Evolutionary conservation across 1,284 basidiomycete genomes (phyloP).

Genomic region (Fistulina hepatica): DNA sequence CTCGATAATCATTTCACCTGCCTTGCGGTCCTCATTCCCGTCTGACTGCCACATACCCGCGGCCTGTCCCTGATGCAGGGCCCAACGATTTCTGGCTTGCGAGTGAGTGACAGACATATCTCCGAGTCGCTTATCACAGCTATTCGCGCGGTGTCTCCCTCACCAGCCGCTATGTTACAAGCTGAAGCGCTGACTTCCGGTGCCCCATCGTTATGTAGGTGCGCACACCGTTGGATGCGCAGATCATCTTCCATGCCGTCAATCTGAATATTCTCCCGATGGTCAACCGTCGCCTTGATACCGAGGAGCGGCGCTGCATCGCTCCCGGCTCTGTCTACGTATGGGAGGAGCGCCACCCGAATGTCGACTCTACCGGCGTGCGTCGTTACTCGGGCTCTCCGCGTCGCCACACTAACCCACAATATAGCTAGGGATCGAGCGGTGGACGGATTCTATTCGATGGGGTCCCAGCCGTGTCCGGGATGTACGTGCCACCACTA

Average conservation of each 20-base stretch:
- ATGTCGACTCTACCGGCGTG: slow-evolving; percentile 56
- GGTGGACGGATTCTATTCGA: slow-evolving; percentile 72
- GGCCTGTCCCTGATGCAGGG: too few relatives aligned
- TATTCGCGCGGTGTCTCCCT: too few relatives aligned
- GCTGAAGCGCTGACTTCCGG: too few relatives aligned
- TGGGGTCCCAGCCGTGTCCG: slow-evolving; percentile 71
- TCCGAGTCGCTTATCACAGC: too few relatives aligned
- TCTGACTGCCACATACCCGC: too few relatives aligned
- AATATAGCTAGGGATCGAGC: slow-evolving; percentile 56
- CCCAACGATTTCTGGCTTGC: too few relatives aligned
- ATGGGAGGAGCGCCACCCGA: slow-evolving; percentile 65
- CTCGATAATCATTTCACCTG: too few relatives aligned
- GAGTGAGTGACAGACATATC: too few relatives aligned
- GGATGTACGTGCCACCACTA: slow-evolving; percentile 49
- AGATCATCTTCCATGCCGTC: slow-evolving; percentile 68
- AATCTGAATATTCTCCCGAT: slow-evolving; percentile 49
- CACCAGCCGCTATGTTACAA: too few relatives aligned
- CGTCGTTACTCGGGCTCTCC: slow-evolving; percentile 17
- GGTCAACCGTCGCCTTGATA: slow-evolving; percentile 63
- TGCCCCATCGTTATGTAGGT: too few relatives aligned
- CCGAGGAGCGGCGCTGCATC: slow-evolving; percentile 55
- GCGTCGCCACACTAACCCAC: slow-evolving; percentile 13
- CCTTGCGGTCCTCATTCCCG: too few relatives aligned
- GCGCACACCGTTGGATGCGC: slow-evolving; percentile 54
- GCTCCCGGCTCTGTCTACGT: slow-evolving; percentile 59